phyloP scores from a whole-genome alignment of 2,329 filamentous ascomycete genomes.

The Sclerotinia subarctica region DNA sequence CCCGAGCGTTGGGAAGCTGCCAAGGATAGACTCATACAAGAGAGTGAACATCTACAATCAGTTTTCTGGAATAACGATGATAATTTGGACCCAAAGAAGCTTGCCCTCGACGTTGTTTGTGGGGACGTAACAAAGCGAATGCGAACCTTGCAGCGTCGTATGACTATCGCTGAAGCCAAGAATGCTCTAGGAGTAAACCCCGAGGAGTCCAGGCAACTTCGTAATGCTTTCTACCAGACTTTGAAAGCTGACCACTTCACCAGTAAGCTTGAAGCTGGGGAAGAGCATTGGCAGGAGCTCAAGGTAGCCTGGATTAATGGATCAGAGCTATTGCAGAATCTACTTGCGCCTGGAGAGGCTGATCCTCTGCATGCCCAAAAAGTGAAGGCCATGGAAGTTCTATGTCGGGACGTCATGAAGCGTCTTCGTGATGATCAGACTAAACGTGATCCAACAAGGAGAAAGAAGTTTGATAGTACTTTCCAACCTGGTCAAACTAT shows the following conservation, averaged over 20 bases:
- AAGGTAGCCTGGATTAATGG: slow-evolving; percentile 65
- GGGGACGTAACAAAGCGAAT: slow-evolving; percentile 79
- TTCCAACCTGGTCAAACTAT: slow-evolving; percentile 27
- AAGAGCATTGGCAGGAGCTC: slow-evolving; percentile 67
- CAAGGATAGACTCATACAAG: slow-evolving; percentile 64
- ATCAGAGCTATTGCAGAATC: slow-evolving; percentile 53
- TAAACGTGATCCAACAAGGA: slow-evolving; percentile 50
- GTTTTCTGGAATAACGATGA: slow-evolving; percentile 58
- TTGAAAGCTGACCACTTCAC: slow-evolving; percentile 65
- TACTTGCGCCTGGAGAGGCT: slow-evolving; percentile 49
- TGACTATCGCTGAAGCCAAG: slow-evolving; percentile 73
- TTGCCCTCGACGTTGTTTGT: slow-evolving; percentile 76
- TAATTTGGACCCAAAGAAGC: slow-evolving; percentile 57
- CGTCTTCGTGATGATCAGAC: slow-evolving; percentile 65
- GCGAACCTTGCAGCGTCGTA: slow-evolving; percentile 60
- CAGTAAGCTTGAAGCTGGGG: slow-evolving; percentile 69
- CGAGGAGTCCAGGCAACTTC: slow-evolving; percentile 62
- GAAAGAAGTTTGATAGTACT: slow-evolving; percentile 39
- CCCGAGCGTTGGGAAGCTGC: slow-evolving; percentile 69
- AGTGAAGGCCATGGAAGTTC: slow-evolving; percentile 63
- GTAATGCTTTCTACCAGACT: slow-evolving; percentile 63
- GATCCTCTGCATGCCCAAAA: slow-evolving; percentile 55
- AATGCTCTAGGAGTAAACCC: slow-evolving; percentile 67
- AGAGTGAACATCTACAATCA: slow-evolving; percentile 60
- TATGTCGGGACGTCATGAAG: slow-evolving; percentile 77